Percentiles rank a stretch among this genome's conserved stretches.
Conservation (phyloP, 2,329 filamentous ascomycete species). For the Graphilbum fragrans region DNA sequence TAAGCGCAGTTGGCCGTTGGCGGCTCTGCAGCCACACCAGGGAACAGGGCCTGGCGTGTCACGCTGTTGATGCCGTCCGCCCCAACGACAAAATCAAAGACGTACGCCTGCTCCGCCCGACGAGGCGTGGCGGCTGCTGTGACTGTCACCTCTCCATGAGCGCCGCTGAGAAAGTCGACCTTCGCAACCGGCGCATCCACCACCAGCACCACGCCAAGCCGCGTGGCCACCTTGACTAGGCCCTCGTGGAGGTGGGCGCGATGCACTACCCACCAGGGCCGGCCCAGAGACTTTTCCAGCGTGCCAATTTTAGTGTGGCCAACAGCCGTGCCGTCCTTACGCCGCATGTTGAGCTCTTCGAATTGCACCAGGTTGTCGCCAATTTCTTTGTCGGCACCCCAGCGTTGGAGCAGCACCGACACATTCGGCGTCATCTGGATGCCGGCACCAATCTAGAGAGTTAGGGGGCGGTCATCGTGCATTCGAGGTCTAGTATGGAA, state of each 20-base stretch:
- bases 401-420: constrained; percentile 23
- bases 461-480: not conserved
- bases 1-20: constrained; percentile 31
- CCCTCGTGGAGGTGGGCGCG: constrained; percentile 32
- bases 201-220: constrained; percentile 23
- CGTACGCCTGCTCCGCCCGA: constrained; percentile 14
- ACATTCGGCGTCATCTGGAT: constrained; percentile 28
- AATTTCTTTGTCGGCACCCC: constrained; percentile 25
- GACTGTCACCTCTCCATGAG: no score
- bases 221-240: constrained; percentile 24
- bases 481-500: not conserved
- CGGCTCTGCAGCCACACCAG: constrained; percentile 24
- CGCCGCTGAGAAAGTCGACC: constrained; percentile 12
- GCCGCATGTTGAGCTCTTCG: constrained; percentile 25
- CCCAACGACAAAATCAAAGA: constrained; percentile 15
- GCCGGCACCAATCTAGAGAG: constrained; percentile 13
- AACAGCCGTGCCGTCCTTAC: constrained; percentile 23
- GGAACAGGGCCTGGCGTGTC: constrained; percentile 25
- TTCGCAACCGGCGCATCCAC: constrained; percentile 15
- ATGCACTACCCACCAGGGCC: constrained; percentile 34
- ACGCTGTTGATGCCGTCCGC: constrained; percentile 23
- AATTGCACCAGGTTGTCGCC: constrained; percentile 26
- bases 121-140: constrained; percentile 18
- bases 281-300: constrained; percentile 18
- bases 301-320: constrained; percentile 22